phyloP scores from a whole-genome alignment of 768 basidiomycete species.

The Mycena kentingensis region DNA sequence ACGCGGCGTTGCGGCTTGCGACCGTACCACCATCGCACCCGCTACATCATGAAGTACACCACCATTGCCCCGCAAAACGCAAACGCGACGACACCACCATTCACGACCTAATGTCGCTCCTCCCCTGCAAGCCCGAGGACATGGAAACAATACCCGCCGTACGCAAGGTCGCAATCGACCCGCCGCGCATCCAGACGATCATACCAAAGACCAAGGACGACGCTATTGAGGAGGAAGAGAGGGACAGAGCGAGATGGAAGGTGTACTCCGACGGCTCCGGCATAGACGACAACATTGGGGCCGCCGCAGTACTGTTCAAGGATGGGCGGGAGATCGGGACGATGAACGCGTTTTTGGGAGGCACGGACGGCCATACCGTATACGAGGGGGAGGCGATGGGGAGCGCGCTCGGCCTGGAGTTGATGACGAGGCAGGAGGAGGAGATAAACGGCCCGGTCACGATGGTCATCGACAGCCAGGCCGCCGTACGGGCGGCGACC shows the following conservation, averaged over 20 bases:
- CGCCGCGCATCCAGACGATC: neutral
- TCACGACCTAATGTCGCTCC: neutral
- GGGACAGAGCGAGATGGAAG: neutral
- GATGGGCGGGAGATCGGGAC: neutral
- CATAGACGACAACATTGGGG: slow-evolving; percentile 18
- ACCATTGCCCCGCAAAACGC: neutral
- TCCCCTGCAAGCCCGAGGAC: neutral
- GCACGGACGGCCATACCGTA: slow-evolving; percentile 20
- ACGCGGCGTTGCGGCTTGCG: neutral
- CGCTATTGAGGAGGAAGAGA: neutral
- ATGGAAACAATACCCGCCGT: neutral
- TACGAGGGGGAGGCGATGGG: slow-evolving; percentile 29
- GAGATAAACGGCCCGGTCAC: neutral
- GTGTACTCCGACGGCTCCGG: slow-evolving; percentile 25
- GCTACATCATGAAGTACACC: neutral
- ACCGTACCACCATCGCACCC: neutral
- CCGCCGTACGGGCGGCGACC: slow-evolving; percentile 5
- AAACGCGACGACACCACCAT: neutral
- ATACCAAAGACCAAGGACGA: neutral
- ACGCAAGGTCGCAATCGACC: neutral
- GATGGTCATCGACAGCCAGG: slow-evolving; percentile 24
- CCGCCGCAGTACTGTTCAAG: slow-evolving; percentile 17
- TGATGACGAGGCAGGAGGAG: neutral
- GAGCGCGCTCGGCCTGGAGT: slow-evolving; percentile 11
- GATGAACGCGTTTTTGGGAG: slow-evolving; percentile 11